phyloP scores from a whole-genome alignment of 169 alveolate species.

The Plasmodium vivax region DNA sequence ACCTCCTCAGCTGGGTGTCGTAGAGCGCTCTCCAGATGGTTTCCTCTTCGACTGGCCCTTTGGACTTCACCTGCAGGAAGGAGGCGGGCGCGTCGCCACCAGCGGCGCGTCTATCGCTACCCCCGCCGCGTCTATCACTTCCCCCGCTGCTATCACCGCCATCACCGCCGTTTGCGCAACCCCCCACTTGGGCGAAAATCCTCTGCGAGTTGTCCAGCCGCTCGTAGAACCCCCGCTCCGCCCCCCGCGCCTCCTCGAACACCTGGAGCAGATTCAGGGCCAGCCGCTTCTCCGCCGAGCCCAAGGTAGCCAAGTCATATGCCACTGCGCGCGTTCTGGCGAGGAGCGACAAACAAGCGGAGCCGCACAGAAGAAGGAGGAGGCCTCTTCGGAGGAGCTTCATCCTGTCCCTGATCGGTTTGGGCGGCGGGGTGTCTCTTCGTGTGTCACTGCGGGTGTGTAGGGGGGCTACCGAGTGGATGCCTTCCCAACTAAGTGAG shows the following conservation, averaged over 20 bases:
- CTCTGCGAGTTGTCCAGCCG: conserved; percentile 4
- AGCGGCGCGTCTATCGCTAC: too few species aligned
- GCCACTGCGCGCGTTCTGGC: background rate
- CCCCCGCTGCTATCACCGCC: too few species aligned
- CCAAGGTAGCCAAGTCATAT: conserved; percentile 1
- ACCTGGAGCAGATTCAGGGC: conserved; percentile 32
- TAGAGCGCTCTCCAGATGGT: conserved; percentile 72
- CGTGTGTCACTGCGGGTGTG: background rate
- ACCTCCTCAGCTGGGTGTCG: conserved; percentile 60
- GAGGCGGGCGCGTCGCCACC: background rate
- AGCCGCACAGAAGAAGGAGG: background rate
- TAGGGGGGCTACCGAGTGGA: background rate
- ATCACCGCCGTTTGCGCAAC: too few species aligned
- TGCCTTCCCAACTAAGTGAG: background rate
- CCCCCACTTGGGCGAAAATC: conserved; percentile 24
- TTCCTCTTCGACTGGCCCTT: conserved; percentile 73
- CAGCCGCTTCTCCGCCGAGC: conserved; percentile 5
- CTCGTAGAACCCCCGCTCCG: conserved; percentile 28
- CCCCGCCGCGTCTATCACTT: too few species aligned
- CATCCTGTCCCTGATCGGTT: background rate
- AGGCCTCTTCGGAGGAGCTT: background rate
- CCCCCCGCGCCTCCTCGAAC: conserved; percentile 7
- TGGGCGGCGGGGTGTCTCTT: background rate
- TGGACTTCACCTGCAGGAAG: conserved; percentile 42
- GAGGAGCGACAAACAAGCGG: background rate